Evolutionary conservation across 345 rosid genomes (phyloP), one percentile per base, ranked within the genome.

Genomic region (Boechera retrofracta): DNA sequence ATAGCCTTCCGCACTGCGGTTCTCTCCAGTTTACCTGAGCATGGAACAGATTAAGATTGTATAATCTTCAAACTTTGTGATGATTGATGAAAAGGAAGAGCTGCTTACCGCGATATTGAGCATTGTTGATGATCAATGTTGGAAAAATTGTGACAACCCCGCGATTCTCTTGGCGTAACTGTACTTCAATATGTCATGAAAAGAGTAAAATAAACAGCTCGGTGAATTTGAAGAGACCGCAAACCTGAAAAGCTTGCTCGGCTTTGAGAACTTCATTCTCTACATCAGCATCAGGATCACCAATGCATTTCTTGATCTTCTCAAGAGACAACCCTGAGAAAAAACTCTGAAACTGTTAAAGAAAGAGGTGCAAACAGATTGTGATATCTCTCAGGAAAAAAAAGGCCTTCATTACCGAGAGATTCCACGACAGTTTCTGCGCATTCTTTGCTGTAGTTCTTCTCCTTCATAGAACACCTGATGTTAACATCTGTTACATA

Each of bases 381-480:
- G 21, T 18, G 16, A 42, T 10, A 42, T 53, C 36, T 53, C 54
- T n/a, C 5, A 5, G 51, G 60, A 61, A 26, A 36, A 6, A 35
- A 16, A 64, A 26, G 44, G 8, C 35, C 6, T 7, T 21, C 9
- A 47, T 78, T 82, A 94, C 98, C 92, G 13, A 90, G 97, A 42
- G 97, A 84, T 77, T 74, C 81, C 56, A 90, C 82, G 45, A 92
- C 92, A 67, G 79, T 80, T 48, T 90, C 87, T 10, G 92, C 97
- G 13, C 98, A 92, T 51, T 90, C 85, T 79, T 85, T 90, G 89
- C 88, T 92, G 15, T 94, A 94, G 48, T 67, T 86, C 57, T 88
- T 92, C 75, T 87, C 88, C 87, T 90, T 89, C 98, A 94, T 94
- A 47, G 98, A 90, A 73, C 98, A 94, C 61, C 98, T 87, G 79